phyloP scores from a whole-genome alignment of 75 land plant genomes.

The Cunninghamia lanceolata region DNA sequence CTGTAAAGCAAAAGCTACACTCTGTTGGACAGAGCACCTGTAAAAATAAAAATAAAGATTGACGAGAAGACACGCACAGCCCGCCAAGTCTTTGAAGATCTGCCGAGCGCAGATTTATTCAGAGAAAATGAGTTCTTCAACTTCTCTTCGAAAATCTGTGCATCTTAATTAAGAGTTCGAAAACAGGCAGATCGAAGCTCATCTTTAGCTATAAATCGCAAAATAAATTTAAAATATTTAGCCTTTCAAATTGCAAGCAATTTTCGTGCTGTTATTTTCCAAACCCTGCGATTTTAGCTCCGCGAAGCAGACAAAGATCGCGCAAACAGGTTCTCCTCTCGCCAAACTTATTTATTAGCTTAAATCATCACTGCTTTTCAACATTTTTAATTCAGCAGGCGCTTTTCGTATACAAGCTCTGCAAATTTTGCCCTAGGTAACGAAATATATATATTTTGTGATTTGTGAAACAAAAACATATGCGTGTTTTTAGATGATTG shows the following conservation, averaged over 20 bases:
- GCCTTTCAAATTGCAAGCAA: neutral
- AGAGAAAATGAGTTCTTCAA: neutral
- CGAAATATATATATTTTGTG: neutral
- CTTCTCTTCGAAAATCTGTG: neutral
- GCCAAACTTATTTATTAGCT: neutral
- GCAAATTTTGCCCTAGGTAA: neutral
- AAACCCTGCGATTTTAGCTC: neutral
- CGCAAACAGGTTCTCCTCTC: neutral
- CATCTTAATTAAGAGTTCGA: neutral
- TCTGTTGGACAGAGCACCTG: neutral
- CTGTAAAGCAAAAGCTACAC: neutral
- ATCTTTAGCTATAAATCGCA: neutral
- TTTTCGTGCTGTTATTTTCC: neutral
- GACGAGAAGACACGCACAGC: neutral
- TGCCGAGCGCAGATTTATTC: neutral
- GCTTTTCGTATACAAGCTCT: neutral
- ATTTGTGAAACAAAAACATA: neutral
- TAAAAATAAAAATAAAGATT: neutral
- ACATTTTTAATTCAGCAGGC: neutral
- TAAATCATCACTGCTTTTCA: neutral
- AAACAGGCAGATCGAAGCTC: neutral
- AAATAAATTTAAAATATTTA: neutral
- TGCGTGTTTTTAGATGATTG: neutral
- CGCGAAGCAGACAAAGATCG: neutral
- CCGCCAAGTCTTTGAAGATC: neutral